Base-by-base conservation (phyloP, 768 basidiomycete species). In the Nidula microcarpa region DNA sequence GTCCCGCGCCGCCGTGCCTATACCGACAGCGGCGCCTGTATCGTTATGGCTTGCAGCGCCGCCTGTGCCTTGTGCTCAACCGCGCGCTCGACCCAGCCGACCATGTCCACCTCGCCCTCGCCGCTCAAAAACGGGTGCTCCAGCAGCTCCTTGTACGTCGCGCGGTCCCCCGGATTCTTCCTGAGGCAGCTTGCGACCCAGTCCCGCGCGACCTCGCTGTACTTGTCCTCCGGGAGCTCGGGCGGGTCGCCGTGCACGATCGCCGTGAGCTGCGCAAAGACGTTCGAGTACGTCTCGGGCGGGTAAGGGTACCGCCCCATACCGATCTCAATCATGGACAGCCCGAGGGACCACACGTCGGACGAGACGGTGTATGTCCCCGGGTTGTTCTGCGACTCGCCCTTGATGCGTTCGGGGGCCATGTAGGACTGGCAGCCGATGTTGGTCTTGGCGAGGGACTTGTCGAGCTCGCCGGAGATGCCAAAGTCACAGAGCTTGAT, bases 341-440 rank as follows among this genome's bases (percentile, higher is more conserved):
- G 77, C 10, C 96, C 96, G 17, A 98, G 83, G 6, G 94, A 97
- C 96, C 96, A 99, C 11, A 99, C 89, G 64, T 99, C 97, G 8
- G 94, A 95, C 5, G 94, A 89, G 51, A 98, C 94, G 16, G 94
- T 94, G 71, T 99, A 99, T 4, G 94, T 91, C 33, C 88, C 85
- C 47, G 89, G 74, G 53, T 88, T 85, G 63, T 89, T 88, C 62
- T 86, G 85, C 1, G 91, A 93, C 69, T 97, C 95, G 52, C 95
- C 94, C 64, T 91, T 88, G 65, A 99, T 98, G 32, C 97, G 87
- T 65, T 99, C 96, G 37, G 96, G 97, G 91, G 96, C 96, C 94
- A 99, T 98, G 69, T 99, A 99, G 55, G 85, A 89, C 68, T 99
- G 97, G 66, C 97, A 99, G 6, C 97, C 97, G 37, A 99, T 98